Evolutionary conservation across 2,329 filamentous ascomycete genomes (phyloP).

Genomic region (Pezicula carpinea): DNA sequence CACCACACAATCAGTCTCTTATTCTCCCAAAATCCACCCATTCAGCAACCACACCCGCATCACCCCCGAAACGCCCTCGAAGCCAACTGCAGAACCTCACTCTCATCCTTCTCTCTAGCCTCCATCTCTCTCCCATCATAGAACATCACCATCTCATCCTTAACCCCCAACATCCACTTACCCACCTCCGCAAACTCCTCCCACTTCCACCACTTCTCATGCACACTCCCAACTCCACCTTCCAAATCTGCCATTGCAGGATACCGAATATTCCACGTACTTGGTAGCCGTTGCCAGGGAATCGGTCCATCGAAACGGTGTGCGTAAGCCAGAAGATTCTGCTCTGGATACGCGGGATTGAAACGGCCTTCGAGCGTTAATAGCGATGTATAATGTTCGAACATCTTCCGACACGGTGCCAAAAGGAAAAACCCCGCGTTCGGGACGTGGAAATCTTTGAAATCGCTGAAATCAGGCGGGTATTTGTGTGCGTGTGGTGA

Average conservation of each 20-base stretch:
- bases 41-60: too few relatives aligned
- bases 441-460: not conserved
- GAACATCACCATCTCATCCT: not conserved
- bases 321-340: conserved; percentile 37
- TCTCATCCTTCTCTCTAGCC: too few relatives aligned
- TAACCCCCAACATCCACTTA: not conserved
- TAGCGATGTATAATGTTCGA: conserved; percentile 31
- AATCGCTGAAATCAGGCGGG: too few relatives aligned
- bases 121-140: too few relatives aligned
- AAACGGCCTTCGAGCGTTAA: conserved; percentile 32
- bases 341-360: conserved; percentile 32
- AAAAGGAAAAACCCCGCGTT: conserved; percentile 34
- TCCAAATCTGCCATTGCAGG: conserved; percentile 27
- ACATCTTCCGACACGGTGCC: conserved; percentile 32
- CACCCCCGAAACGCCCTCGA: too few relatives aligned
- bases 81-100: too few relatives aligned
- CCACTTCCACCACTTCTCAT: conserved; percentile 34
- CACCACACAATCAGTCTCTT: too few relatives aligned
- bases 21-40: too few relatives aligned
- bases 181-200: not conserved
- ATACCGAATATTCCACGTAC: conserved; percentile 34
- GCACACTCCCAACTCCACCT: conserved; percentile 28
- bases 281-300: conserved; percentile 35
- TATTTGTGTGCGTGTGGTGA: too few relatives aligned
- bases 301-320: conserved; percentile 33